A percentile compares a stretch with the other conserved stretches of the same genome.
Conservation (phyloP, 2,329 filamentous ascomycete genomes). For the Aspergillus melleus region DNA sequence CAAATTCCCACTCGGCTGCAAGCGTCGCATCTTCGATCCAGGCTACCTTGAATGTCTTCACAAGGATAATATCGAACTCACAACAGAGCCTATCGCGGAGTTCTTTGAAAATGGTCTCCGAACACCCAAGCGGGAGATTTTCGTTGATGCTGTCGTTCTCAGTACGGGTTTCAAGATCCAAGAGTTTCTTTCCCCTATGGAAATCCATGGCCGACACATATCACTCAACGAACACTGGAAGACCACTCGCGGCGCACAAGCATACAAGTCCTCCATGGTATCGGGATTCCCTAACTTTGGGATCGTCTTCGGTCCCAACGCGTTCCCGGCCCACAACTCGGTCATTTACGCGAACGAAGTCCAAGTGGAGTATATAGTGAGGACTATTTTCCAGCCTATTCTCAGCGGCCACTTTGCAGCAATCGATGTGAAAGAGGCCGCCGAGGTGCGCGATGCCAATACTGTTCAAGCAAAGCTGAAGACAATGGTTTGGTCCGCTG, state of each 20-base stretch:
- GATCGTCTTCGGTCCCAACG: constrained; percentile 24
- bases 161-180: background rate
- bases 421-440: background rate
- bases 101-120: background rate
- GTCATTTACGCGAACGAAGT: constrained; percentile 28
- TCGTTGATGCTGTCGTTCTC: background rate
- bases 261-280: constrained; percentile 14
- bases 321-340: constrained; percentile 29
- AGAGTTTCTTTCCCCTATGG: background rate
- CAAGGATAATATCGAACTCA: constrained; percentile 21
- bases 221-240: background rate
- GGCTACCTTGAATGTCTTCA: constrained; percentile 25
- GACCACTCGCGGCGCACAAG: background rate
- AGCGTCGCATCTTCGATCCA: constrained; percentile 31
- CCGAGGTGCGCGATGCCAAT: background rate
- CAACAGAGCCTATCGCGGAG: constrained; percentile 4
- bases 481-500: constrained; percentile 36
- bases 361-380: constrained; percentile 29
- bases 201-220: background rate
- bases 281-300: constrained; percentile 23
- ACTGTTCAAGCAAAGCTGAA: constrained; percentile 23
- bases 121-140: background rate
- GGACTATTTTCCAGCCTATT: constrained; percentile 21
- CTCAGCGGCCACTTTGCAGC: background rate
- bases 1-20: constrained; percentile 29